Conservation (phyloP, 225 moss, liverwort and hornwort genomes). For the Bryoerythrophyllum caledonicum region DNA sequence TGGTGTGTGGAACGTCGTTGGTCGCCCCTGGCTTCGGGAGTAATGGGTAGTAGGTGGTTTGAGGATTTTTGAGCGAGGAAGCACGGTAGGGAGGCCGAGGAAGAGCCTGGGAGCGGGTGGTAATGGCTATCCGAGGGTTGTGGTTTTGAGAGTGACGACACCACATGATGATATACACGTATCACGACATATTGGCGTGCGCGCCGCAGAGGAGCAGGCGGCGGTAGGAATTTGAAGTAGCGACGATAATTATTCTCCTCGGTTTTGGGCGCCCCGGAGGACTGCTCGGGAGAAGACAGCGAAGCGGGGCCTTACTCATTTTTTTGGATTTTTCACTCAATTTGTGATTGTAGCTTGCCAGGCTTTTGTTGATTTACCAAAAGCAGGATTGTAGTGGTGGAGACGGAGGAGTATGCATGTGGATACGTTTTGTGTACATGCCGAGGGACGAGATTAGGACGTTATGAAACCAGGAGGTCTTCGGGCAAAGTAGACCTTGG, state of each 20-base stretch:
- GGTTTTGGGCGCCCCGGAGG: slow-evolving; percentile 54
- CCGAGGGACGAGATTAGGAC: slow-evolving; percentile 52
- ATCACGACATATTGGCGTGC: slow-evolving; percentile 44
- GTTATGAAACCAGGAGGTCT: slow-evolving; percentile 56
- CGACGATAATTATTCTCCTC: slow-evolving; percentile 62
- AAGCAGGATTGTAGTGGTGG: slow-evolving; percentile 67
- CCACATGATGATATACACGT: slow-evolving; percentile 39
- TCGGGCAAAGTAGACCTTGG: slow-evolving; percentile 43
- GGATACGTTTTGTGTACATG: slow-evolving; percentile 58
- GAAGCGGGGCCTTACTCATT: slow-evolving; percentile 43
- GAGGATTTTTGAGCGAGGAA: slow-evolving; percentile 29
- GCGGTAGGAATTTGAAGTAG: slow-evolving; percentile 40
- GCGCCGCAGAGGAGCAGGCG: slow-evolving; percentile 56
- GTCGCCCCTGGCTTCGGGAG: slow-evolving; percentile 36
- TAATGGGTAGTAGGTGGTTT: slow-evolving; percentile 23
- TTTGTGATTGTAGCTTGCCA: slow-evolving; percentile 64
- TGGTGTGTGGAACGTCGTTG: slow-evolving; percentile 29
- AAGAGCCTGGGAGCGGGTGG: slow-evolving; percentile 23
- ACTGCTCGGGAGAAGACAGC: slow-evolving; percentile 43
- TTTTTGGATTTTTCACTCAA: slow-evolving; percentile 71
- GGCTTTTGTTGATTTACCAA: slow-evolving; percentile 64
- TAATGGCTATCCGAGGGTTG: slow-evolving; percentile 30
- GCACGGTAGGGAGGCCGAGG: slow-evolving; percentile 30
- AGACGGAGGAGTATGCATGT: slow-evolving; percentile 57
- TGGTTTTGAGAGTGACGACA: not conserved